These are phyloP conservation scores for Ophiostoma himal-ulmi DNA, from an alignment of 2,329 filamentous ascomycete genomes.

Conservation along the genomic window DNA sequence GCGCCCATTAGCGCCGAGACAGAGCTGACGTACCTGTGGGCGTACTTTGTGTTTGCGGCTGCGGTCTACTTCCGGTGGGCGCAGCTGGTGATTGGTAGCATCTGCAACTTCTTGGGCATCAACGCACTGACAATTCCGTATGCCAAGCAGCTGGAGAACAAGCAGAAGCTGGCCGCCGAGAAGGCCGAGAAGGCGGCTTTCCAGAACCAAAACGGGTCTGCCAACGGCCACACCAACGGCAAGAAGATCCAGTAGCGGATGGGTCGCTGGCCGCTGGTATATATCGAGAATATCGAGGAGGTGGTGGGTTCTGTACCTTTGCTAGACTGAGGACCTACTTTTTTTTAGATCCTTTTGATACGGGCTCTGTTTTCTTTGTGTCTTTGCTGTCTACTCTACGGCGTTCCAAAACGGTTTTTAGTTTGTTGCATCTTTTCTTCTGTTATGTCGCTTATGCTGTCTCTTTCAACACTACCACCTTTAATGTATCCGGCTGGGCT, in stretches of 20 bases:
- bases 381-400: not conserved
- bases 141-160: conserved; percentile 54
- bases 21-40: conserved; percentile 77
- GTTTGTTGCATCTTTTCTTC: not conserved
- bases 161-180: conserved; percentile 35
- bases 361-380: not conserved
- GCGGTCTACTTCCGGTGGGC: conserved; percentile 94
- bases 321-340: not conserved
- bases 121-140: conserved; percentile 82
- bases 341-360: not conserved
- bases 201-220: not conserved
- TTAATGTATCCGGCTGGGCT: not conserved
- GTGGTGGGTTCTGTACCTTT: not conserved
- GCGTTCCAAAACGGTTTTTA: not conserved
- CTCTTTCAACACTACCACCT: not conserved
- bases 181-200: conserved; percentile 19
- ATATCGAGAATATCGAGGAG: too few species aligned
- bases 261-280: too few species aligned
- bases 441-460: not conserved
- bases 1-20: conserved; percentile 53
- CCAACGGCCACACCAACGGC: conserved; percentile 26
- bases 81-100: conserved; percentile 79
- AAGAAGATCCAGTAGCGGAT: conserved; percentile 23
- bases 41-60: conserved; percentile 74
- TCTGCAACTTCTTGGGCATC: conserved; percentile 88